A percentile compares a stretch with the other conserved stretches of the same genome.
These are phyloP conservation scores for Cantharellus cinnabarinus DNA, from an alignment of 768 basidiomycete species.

Conservation along the genomic window DNA sequence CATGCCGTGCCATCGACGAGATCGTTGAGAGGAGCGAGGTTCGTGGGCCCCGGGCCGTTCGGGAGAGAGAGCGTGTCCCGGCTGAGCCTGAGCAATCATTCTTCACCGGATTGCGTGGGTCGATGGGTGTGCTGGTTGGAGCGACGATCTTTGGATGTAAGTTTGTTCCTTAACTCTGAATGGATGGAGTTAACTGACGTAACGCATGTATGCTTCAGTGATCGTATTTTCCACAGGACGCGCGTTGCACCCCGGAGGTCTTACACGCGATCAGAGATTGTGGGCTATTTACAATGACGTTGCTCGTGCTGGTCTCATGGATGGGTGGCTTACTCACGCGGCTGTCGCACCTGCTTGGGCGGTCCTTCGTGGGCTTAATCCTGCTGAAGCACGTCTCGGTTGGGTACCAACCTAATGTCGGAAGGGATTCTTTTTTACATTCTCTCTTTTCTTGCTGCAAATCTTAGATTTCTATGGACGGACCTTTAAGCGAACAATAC, in stretches of 20 bases:
- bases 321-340: background rate
- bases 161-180: background rate
- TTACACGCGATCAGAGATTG: background rate
- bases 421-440: too few species aligned
- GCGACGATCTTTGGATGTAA: background rate
- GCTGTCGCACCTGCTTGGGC: background rate
- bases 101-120: background rate
- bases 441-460: too few species aligned
- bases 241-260: background rate
- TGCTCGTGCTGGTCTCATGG: background rate
- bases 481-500: too few species aligned
- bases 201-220: background rate
- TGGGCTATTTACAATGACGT: background rate
- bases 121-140: background rate
- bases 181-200: background rate
- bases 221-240: background rate
- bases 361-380: background rate
- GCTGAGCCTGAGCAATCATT: background rate
- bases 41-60: background rate
- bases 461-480: too few species aligned
- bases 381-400: background rate
- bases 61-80: background rate
- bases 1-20: slow-evolving; percentile 58
- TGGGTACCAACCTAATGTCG: background rate
- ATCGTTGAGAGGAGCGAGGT: slow-evolving; percentile 20